phyloP scores from a whole-genome alignment of 148 eudicot genomes.

The Dianthus caryophyllus region DNA sequence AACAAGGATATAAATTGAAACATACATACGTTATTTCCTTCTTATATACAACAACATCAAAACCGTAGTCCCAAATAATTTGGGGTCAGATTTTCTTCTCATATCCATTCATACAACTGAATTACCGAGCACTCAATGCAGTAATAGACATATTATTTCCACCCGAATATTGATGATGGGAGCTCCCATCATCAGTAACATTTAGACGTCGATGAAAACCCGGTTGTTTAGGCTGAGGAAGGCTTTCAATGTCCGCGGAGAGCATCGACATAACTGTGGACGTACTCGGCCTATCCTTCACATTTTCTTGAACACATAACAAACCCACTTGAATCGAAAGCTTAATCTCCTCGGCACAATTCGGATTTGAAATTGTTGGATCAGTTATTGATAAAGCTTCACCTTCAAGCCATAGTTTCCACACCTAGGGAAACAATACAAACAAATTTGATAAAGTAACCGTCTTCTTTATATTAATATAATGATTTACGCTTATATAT shows the following conservation, averaged over 20 bases:
- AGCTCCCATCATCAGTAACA: neutral
- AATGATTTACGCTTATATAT: no score
- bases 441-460: neutral
- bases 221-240: slow-evolving; percentile 6
- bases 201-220: neutral
- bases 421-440: neutral
- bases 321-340: slow-evolving; percentile 7
- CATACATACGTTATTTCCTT: no score
- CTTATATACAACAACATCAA: no score
- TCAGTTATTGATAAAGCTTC: slow-evolving; percentile 1
- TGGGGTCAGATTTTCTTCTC: no score
- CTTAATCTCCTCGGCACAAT: neutral
- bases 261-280: slow-evolving; percentile 9
- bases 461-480: no score
- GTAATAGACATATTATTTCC: slow-evolving; percentile 4
- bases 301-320: slow-evolving; percentile 15
- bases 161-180: neutral
- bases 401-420: slow-evolving; percentile 18
- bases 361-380: neutral
- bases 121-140: neutral
- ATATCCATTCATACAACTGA: no score
- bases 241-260: slow-evolving; percentile 1
- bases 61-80: no score
- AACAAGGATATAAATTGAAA: no score
- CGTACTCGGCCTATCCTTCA: slow-evolving; percentile 4